A percentile compares a stretch with the other conserved stretches of the same genome.
Conservation (phyloP, 1,284 basidiomycete genomes). For the Irpex sp. region DNA sequence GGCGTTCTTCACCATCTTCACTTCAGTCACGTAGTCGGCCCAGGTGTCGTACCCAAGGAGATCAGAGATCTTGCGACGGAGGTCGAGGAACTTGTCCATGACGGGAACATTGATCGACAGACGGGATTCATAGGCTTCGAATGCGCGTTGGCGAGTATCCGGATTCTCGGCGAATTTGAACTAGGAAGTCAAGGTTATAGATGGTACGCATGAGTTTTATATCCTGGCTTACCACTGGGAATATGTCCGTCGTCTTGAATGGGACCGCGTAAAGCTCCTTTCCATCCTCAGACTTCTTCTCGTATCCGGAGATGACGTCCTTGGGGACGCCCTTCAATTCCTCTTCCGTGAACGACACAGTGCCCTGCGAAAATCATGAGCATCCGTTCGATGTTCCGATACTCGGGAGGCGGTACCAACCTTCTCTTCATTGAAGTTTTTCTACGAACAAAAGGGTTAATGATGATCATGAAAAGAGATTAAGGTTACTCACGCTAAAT, state of each 20-base stretch:
- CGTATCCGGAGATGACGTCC: slow-evolving; percentile 74
- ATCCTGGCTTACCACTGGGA: slow-evolving; percentile 57
- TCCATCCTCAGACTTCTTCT: slow-evolving; percentile 53
- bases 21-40: slow-evolving; percentile 79
- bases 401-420: slow-evolving; percentile 32
- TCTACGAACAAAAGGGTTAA: slow-evolving; percentile 35
- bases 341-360: slow-evolving; percentile 61
- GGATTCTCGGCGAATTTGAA: slow-evolving; percentile 76
- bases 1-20: slow-evolving; percentile 80
- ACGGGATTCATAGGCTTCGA: slow-evolving; percentile 64
- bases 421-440: slow-evolving; percentile 86
- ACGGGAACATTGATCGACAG: slow-evolving; percentile 68
- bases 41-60: slow-evolving; percentile 75
- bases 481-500: slow-evolving; percentile 53
- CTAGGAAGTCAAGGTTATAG: slow-evolving; percentile 33
- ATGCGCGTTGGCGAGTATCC: slow-evolving; percentile 61
- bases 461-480: not conserved
- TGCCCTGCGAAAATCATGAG: slow-evolving; percentile 38
- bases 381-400: too few relatives aligned
- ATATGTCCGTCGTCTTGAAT: slow-evolving; percentile 73
- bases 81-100: slow-evolving; percentile 58
- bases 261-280: slow-evolving; percentile 66
- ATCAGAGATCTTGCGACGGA: slow-evolving; percentile 65
- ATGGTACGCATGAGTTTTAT: not conserved
- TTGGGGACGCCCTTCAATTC: slow-evolving; percentile 77